Percentiles rank a stretch among this genome's conserved stretches.
phyloP scores from a whole-genome alignment of 129 eudicot species.

The Flaveria ramosissima region DNA sequence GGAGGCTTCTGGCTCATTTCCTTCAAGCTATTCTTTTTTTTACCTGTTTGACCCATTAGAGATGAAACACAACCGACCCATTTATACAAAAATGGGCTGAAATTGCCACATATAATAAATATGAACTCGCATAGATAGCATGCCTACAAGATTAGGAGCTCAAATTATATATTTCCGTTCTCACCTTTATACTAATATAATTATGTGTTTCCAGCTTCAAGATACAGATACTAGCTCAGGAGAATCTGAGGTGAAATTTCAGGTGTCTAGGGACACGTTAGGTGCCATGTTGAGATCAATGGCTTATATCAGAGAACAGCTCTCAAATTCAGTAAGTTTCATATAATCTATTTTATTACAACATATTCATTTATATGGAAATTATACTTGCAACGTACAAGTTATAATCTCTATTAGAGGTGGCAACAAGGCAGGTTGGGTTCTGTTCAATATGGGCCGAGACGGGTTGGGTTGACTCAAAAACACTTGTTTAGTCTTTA shows the following conservation, averaged over 20 bases:
- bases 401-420: conserved; percentile 7
- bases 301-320: conserved; percentile 96
- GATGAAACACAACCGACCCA: neutral
- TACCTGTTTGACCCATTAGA: neutral
- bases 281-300: conserved; percentile 99
- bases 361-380: neutral
- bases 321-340: conserved; percentile 65
- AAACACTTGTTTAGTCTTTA: neutral
- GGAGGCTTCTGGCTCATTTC: neutral
- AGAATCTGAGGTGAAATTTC: conserved; percentile 94
- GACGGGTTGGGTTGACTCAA: neutral
- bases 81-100: neutral
- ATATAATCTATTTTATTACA: neutral
- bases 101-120: neutral
- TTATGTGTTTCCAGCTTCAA: conserved; percentile 65
- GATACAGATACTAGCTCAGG: conserved; percentile 72
- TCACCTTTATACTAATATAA: neutral
- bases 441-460: neutral
- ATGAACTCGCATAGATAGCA: conserved; percentile 12
- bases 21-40: neutral
- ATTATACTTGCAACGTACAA: neutral
- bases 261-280: conserved; percentile 91
- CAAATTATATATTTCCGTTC: neutral
- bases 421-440: neutral
- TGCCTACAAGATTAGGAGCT: neutral